These are phyloP conservation scores for Choricystis sp. DNA, from an alignment of 139 green algal genomes.

Conservation along the genomic window DNA sequence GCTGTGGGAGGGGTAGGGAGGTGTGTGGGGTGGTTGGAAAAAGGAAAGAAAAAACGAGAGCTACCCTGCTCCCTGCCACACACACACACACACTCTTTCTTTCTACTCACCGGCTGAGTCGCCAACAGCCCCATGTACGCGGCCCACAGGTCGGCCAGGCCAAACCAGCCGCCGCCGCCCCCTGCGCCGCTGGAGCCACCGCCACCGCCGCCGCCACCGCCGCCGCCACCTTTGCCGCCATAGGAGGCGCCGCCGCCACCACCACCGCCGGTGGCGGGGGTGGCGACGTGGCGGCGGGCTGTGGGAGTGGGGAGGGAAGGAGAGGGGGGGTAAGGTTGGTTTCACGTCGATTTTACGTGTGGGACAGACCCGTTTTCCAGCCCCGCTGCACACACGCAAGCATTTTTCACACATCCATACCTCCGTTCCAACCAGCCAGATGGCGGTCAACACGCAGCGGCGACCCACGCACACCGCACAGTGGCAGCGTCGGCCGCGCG, in stretches of 20 bases:
- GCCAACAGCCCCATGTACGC: constrained; percentile 32
- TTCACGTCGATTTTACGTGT: too few relatives aligned
- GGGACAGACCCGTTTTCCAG: too few relatives aligned
- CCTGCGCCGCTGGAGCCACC: constrained; percentile 13
- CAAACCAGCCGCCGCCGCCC: constrained; percentile 14
- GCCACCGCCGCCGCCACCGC: constrained; percentile 6
- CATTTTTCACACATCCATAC: too few relatives aligned
- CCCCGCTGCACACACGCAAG: too few relatives aligned
- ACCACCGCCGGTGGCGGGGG: not conserved
- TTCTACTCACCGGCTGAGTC: constrained; percentile 13
- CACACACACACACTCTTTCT: not conserved
- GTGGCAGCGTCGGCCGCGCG: too few relatives aligned
- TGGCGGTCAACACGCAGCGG: too few relatives aligned
- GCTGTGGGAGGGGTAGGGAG: constrained; percentile 4
- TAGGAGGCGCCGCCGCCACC: not conserved
- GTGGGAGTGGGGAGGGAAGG: not conserved
- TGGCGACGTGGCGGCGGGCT: too few relatives aligned
- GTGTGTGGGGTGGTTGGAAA: not conserved
- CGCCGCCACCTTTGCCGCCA: constrained; percentile 12
- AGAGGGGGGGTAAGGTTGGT: too few relatives aligned
- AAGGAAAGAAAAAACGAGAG: not conserved
- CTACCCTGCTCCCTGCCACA: too few relatives aligned
- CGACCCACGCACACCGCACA: too few relatives aligned
- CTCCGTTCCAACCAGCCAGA: too few relatives aligned
- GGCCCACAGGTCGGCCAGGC: too few relatives aligned